Percentiles rank a stretch among this genome's conserved stretches.
phyloP scores from a whole-genome alignment of 176 grass and related monocot genomes.

The Carex scoparia region DNA sequence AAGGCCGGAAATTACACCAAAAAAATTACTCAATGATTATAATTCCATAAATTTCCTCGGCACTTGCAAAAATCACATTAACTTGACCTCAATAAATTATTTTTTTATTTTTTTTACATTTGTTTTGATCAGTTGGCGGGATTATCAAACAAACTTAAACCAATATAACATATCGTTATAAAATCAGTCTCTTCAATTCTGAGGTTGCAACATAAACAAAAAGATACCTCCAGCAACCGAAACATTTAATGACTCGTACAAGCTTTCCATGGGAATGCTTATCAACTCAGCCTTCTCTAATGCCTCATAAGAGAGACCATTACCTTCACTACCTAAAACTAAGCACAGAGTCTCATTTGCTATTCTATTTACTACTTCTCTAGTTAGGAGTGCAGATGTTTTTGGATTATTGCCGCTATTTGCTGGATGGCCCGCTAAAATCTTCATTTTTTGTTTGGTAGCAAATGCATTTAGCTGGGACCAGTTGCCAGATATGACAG shows the following conservation, averaged over 20 bases:
- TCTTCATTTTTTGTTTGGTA: slow-evolving; percentile 49
- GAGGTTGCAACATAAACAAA: slow-evolving; percentile 77
- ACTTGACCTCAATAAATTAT: neutral
- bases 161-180: neutral
- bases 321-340: slow-evolving; percentile 88
- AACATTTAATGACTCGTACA: slow-evolving; percentile 97
- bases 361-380: slow-evolving; percentile 53
- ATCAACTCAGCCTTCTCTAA: slow-evolving; percentile 58
- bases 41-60: neutral
- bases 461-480: slow-evolving; percentile 32
- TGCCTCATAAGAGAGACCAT: slow-evolving; percentile 59
- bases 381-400: slow-evolving; percentile 31
- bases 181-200: slow-evolving; percentile 20
- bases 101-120: neutral
- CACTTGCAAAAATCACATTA: neutral
- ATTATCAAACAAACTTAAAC: neutral
- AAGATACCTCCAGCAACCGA: slow-evolving; percentile 91
- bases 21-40: neutral
- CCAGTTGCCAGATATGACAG: slow-evolving; percentile 67
- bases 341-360: slow-evolving; percentile 62
- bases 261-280: slow-evolving; percentile 87
- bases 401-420: slow-evolving; percentile 32
- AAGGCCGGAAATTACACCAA: neutral
- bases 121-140: neutral
- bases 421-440: slow-evolving; percentile 74